Base-by-base conservation (phyloP, 345 rosid species). In the Raphanus raphanistrum region DNA sequence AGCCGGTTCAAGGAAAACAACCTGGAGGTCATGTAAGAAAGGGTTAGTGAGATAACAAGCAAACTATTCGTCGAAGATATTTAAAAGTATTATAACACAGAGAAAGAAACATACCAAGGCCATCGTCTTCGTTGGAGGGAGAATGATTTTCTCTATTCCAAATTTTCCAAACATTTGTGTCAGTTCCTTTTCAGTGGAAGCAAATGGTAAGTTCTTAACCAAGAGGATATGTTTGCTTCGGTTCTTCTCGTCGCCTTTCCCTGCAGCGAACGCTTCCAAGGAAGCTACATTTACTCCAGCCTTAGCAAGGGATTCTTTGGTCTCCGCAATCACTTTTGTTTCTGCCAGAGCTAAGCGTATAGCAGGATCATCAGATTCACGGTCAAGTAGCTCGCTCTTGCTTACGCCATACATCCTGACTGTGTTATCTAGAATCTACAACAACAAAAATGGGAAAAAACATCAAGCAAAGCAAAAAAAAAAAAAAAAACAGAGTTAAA, bases 311-410 rank as follows among this genome's bases (percentile, higher is more conserved):
- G 97, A 87, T 31, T 84, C 90, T 85, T 94, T 95, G 10, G 99
- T 95, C 81, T 95, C 92, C 6, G 90, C 92, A 72, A 95, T 86
- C 76, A 92, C 98, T 88, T 92, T 97, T 60, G 98, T 90, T 87
- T 95, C 98, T 65, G 90, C 99, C 85, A 95, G 83, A 80, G 99
- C 99, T 79, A 90, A 82, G 61, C 97, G 99, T 35, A 92, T 98
- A 28, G 96, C 97, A 84, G 90, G 97, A 85, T 92, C 99, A 86
- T 88, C 91, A 54, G 92, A 84, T 78, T 90, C 96, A 54, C 86
- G 87, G 82, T 92, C 97, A 79, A 95, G 97, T 27, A 95, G 85
- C 72, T 95, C 96, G 83, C 98, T 84, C 86, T 95, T 95, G 79
- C 90, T 90, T 52, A 95, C 88, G 29, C 99, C 96, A 82, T 82